Percentiles rank a stretch among this genome's conserved stretches.
phyloP scores from a whole-genome alignment of 176 grass and related monocot species.

The Rhynchospora pubera region DNA sequence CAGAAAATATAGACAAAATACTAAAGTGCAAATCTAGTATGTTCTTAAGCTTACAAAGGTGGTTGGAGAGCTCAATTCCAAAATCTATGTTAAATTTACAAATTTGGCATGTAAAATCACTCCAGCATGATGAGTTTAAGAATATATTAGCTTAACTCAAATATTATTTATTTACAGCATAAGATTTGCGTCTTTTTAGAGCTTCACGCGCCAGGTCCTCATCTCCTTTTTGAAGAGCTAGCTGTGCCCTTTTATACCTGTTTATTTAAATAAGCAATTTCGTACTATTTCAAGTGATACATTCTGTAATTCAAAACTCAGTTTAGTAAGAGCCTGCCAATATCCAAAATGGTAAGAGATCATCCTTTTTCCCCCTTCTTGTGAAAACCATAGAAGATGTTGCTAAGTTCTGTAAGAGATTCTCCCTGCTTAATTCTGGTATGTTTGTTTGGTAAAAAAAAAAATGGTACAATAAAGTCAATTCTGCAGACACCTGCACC shows the following conservation, averaged over 20 bases:
- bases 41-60: too few relatives aligned
- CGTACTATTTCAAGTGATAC: neutral
- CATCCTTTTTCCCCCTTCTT: neutral
- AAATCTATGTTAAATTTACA: too few relatives aligned
- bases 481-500: neutral
- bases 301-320: neutral
- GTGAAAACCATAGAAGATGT: neutral
- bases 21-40: too few relatives aligned
- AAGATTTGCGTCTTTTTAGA: constrained; percentile 97
- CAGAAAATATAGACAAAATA: constrained; percentile 2
- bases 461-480: neutral
- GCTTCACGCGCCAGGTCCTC: constrained; percentile 97
- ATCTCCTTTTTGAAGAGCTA: constrained; percentile 92
- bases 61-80: too few relatives aligned
- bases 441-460: neutral
- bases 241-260: constrained; percentile 85
- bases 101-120: too few relatives aligned
- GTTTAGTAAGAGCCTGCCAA: neutral
- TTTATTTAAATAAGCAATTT: neutral
- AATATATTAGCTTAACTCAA: too few relatives aligned
- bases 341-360: constrained; percentile 3
- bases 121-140: too few relatives aligned
- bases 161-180: constrained; percentile 61
- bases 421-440: neutral
- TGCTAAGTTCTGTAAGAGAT: too few relatives aligned